A percentile compares a stretch with the other conserved stretches of the same genome.
Evolutionary conservation across 805 yeast species (phyloP).

Genomic region (fission yeast (Schizosaccharomyces pombe)): ASM294v3 CU329670.1:3192001-3192500

Average conservation of each 20-base stretch:
- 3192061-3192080: not conserved
- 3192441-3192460: not conserved
- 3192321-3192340: not conserved
- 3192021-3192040: too few relatives aligned
- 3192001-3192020: not conserved
- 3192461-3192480: not conserved
- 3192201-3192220: not conserved
- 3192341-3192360: not conserved
- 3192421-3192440: too few relatives aligned
- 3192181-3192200: not conserved
- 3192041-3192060: not conserved
- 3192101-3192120: not conserved
- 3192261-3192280: not conserved
- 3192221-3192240: not conserved
- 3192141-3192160: not conserved
- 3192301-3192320: not conserved
- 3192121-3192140: not conserved
- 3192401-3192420: too few relatives aligned
- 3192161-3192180: not conserved
- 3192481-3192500: not conserved
- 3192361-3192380: too few relatives aligned
- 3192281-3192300: not conserved
- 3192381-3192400: too few relatives aligned
- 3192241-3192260: not conserved
- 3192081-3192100: not conserved